These are phyloP conservation scores for Crepidotus variabilis DNA, from an alignment of 768 basidiomycete genomes.

Conservation along the genomic window DNA sequence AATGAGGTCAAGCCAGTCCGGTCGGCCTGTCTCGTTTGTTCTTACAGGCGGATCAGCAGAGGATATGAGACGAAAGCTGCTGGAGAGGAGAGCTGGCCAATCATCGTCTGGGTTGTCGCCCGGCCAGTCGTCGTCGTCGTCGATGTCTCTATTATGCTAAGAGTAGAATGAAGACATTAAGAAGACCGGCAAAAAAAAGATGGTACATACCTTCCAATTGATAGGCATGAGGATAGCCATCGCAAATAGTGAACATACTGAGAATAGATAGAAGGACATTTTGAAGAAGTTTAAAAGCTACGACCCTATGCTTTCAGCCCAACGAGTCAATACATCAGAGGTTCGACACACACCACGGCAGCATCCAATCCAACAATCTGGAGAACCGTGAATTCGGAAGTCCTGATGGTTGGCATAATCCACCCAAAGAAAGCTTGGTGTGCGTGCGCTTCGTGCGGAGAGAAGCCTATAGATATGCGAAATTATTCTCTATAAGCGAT, in stretches of 20 bases:
- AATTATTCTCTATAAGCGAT: background rate
- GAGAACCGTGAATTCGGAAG: constrained; percentile 88
- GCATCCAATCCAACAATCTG: constrained; percentile 98
- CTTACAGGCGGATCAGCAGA: constrained; percentile 15
- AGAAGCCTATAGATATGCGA: constrained; percentile 59
- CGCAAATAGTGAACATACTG: constrained; percentile 80
- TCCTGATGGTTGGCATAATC: constrained; percentile 89
- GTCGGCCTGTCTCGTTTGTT: constrained; percentile 29
- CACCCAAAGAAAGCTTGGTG: constrained; percentile 91
- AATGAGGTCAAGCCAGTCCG: constrained; percentile 84
- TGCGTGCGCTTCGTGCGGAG: constrained; percentile 88
- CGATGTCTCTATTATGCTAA: constrained; percentile 72
- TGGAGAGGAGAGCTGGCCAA: constrained; percentile 37
- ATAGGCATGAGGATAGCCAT: constrained; percentile 88
- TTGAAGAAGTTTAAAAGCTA: constrained; percentile 95
- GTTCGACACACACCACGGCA: constrained; percentile 68
- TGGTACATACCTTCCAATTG: constrained; percentile 75
- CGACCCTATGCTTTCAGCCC: background rate
- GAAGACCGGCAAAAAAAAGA: constrained; percentile 2
- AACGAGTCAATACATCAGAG: background rate
- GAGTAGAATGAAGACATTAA: constrained; percentile 2
- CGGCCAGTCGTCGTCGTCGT: constrained; percentile 50
- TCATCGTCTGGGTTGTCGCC: constrained; percentile 32
- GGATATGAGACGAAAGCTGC: constrained; percentile 8
- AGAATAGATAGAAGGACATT: constrained; percentile 91